These are phyloP conservation scores for Thelephora terrestris DNA, from an alignment of 1,284 basidiomycete genomes.

Conservation along the genomic window DNA sequence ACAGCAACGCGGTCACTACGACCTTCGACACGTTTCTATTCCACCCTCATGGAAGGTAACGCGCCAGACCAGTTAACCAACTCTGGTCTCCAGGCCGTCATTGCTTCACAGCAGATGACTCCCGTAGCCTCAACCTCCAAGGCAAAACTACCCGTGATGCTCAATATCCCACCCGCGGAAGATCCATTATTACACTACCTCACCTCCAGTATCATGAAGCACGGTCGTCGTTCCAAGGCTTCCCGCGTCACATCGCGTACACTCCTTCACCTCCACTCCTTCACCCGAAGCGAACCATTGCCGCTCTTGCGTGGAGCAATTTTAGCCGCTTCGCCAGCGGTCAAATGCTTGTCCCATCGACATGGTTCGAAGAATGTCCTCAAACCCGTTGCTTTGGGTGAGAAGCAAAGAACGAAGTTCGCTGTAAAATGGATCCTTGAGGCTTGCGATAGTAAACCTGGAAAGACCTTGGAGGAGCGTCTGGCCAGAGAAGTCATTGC, in stretches of 20 bases:
- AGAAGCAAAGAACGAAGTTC: slow-evolving; percentile 63
- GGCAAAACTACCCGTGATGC: slow-evolving; percentile 8
- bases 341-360: slow-evolving; percentile 42
- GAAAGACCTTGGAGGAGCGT: slow-evolving; percentile 49
- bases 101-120: not conserved
- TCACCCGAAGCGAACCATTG: slow-evolving; percentile 66
- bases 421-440: slow-evolving; percentile 63
- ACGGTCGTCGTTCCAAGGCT: slow-evolving; percentile 65
- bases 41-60: not conserved
- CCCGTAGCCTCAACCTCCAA: not conserved
- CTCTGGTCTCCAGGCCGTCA: not conserved
- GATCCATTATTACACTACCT: slow-evolving; percentile 74
- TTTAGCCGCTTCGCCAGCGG: slow-evolving; percentile 53
- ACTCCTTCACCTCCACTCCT: slow-evolving; percentile 60
- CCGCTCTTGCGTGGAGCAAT: slow-evolving; percentile 72
- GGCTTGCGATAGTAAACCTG: slow-evolving; percentile 40
- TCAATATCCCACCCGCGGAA: slow-evolving; percentile 59
- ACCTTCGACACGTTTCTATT: not conserved
- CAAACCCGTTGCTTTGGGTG: slow-evolving; percentile 61
- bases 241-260: slow-evolving; percentile 47
- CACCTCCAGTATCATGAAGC: slow-evolving; percentile 51
- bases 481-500: slow-evolving; percentile 68
- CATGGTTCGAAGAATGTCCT: slow-evolving; percentile 52
- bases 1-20: not conserved
- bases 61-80: not conserved